Evolutionary conservation across 129 eudicot genomes (phyloP).

Genomic region (Artemisia tridentata): DNA sequence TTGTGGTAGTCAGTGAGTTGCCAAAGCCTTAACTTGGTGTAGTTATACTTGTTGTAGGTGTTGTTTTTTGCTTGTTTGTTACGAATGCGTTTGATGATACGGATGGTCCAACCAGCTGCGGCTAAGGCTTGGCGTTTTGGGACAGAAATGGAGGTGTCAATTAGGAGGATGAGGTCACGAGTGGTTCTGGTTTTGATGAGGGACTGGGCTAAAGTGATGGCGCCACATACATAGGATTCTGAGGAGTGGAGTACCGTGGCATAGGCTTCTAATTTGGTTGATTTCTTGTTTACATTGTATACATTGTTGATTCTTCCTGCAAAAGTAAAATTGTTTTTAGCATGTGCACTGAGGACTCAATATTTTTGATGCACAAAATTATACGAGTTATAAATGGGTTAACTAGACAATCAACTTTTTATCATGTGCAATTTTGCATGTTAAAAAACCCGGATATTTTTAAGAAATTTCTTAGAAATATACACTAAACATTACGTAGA

Average conservation of each 20-base stretch:
- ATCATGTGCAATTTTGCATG: too few relatives aligned
- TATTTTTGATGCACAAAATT: too few relatives aligned
- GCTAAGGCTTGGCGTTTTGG: conserved; percentile 55
- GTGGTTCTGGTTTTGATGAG: conserved; percentile 55
- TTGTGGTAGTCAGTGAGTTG: conserved; percentile 78
- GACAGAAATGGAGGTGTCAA: conserved; percentile 65
- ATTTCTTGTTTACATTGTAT: conserved; percentile 46
- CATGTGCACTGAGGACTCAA: too few relatives aligned
- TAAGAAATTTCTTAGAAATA: too few relatives aligned
- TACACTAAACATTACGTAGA: too few relatives aligned
- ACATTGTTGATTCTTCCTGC: conserved; percentile 53
- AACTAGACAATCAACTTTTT: too few relatives aligned
- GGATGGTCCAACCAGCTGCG: conserved; percentile 82
- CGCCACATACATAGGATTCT: conserved; percentile 78
- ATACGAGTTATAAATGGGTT: too few relatives aligned
- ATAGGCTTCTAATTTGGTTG: conserved; percentile 57
- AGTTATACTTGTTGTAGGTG: conserved; percentile 80
- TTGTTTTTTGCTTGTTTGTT: conserved; percentile 72
- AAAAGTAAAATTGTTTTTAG: not conserved
- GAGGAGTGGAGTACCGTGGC: conserved; percentile 92
- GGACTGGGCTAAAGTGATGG: conserved; percentile 79
- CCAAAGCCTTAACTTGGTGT: conserved; percentile 85
- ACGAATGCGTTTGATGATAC: conserved; percentile 70
- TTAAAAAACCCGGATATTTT: too few relatives aligned
- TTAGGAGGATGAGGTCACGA: conserved; percentile 78